phyloP scores from a whole-genome alignment of 805 yeast genomes.

The Saccharomycopsis lassenensis region DNA sequence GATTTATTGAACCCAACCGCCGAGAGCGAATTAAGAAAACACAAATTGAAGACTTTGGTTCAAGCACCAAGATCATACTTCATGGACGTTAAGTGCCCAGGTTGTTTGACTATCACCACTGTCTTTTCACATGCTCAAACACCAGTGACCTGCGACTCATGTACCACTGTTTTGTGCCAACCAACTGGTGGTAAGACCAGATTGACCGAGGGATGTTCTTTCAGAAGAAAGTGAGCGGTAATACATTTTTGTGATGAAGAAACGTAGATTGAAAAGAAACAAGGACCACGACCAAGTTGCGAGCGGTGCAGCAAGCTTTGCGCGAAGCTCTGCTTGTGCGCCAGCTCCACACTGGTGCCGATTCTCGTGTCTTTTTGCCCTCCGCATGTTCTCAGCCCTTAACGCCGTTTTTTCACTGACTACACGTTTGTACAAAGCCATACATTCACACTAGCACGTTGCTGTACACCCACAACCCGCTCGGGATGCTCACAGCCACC shows the following conservation, averaged over 20 bases:
- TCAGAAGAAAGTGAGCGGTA: constrained; percentile 91
- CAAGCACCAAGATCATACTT: constrained; percentile 98
- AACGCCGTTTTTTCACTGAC: too few species aligned
- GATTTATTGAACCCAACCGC: constrained; percentile 98
- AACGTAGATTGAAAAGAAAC: background rate
- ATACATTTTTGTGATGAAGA: constrained; percentile 4
- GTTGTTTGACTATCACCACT: constrained; percentile 97
- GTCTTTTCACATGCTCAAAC: constrained; percentile 99
- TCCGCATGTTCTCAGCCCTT: too few species aligned
- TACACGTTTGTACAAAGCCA: too few species aligned
- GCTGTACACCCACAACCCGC: too few species aligned
- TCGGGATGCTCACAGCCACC: too few species aligned
- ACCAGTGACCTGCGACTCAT: constrained; percentile 98
- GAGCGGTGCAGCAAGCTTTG: background rate
- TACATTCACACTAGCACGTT: too few species aligned
- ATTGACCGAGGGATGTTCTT: constrained; percentile 98
- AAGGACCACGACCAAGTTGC: constrained; percentile 1
- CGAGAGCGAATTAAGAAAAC: constrained; percentile 92
- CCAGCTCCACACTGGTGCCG: background rate
- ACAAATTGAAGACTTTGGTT: constrained; percentile 95
- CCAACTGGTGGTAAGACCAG: constrained; percentile 99
- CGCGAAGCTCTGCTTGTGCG: background rate
- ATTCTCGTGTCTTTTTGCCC: too few species aligned
- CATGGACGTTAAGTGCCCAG: constrained; percentile 99
- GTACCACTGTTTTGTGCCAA: constrained; percentile 96